phyloP scores from a whole-genome alignment of 495 filamentous ascomycete genomes.

The Aspergillus nanangensis region DNA sequence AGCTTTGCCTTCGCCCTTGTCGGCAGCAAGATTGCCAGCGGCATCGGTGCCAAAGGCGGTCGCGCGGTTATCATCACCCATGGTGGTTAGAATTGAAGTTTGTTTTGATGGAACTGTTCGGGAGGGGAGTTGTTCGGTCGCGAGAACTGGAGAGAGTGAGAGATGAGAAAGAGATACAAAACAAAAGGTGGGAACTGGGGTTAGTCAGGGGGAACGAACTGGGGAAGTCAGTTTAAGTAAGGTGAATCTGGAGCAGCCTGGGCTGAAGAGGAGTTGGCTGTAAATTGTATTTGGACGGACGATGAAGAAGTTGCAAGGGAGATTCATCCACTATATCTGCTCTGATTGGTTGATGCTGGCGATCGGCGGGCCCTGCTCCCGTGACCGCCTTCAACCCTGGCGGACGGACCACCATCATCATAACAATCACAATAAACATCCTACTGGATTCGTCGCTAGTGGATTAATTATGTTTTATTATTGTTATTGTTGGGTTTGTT shows the following conservation, averaged over 20 bases:
- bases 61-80: slow-evolving; percentile 34
- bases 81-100: slow-evolving; percentile 18
- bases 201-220: neutral
- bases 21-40: slow-evolving; percentile 28
- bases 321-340: too few species aligned
- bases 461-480: too few species aligned
- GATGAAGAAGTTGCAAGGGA: slow-evolving; percentile 19
- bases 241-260: too few species aligned
- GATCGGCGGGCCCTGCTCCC: slow-evolving; percentile 16
- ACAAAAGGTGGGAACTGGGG: too few species aligned
- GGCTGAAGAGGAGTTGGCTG: too few species aligned
- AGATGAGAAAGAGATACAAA: neutral
- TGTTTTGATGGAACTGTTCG: slow-evolving; percentile 2
- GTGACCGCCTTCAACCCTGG: slow-evolving; percentile 14
- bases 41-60: slow-evolving; percentile 28
- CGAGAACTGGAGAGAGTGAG: neutral
- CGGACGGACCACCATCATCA: too few species aligned
- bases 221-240: neutral
- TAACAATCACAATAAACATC: slow-evolving; percentile 11
- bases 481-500: too few species aligned
- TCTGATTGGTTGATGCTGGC: slow-evolving; percentile 13
- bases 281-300: too few species aligned
- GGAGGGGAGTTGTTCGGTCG: slow-evolving; percentile 1
- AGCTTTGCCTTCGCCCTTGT: slow-evolving; percentile 61
- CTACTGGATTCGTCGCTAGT: too few species aligned